Base-by-base conservation (phyloP, 2,329 filamentous ascomycete species). In the Cytospora chrysosperma region DNA sequence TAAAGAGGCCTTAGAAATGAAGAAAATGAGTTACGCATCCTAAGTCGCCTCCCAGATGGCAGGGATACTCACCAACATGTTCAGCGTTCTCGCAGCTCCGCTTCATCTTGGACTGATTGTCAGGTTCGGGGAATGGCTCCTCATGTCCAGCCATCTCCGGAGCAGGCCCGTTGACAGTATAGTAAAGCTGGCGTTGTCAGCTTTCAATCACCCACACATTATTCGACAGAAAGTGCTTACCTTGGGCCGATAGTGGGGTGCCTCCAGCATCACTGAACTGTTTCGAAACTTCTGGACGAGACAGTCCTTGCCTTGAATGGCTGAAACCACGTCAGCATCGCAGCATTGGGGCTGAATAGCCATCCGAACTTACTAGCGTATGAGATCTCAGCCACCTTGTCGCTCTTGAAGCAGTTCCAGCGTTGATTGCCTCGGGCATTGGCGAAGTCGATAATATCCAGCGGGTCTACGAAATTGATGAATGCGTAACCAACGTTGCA, bases 401-500 rank as follows among this genome's bases (percentile, higher is more conserved):
- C 87, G 43, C 89, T 92, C 71, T 89, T 89, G 78, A 91, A 93
- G 68, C 89, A 90, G 69, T 90, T 89, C 92, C 90, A 93, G 64
- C 86, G 82, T 72, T 89, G 85, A 67, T 91, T 91, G 61, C 87
- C 85, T 61, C 89, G 84, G 24, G 85, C 85, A 62, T 85, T 83
- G 61, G 91, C 87, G 73, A 94, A 93, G 67, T 87, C 81, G 60
- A 92, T 85, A 65, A 95, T 92, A 74, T 91, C 86, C 65, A 89
- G 79, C 0, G 91, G 87, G 74, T 93, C 88, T 51, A 88, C 85
- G 70, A 98, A 97, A 76, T 99, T 97, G 78, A 99, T 92, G 76
- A 98, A 99, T 0, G 93, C 94, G 75, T 98, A 98, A 53, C 95
- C 95, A 64, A 98, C 94, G 73, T 93, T 93, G 88, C 90, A 92